phyloP scores from a whole-genome alignment of 1,284 basidiomycete genomes.

The Leccinum pachyderme region DNA sequence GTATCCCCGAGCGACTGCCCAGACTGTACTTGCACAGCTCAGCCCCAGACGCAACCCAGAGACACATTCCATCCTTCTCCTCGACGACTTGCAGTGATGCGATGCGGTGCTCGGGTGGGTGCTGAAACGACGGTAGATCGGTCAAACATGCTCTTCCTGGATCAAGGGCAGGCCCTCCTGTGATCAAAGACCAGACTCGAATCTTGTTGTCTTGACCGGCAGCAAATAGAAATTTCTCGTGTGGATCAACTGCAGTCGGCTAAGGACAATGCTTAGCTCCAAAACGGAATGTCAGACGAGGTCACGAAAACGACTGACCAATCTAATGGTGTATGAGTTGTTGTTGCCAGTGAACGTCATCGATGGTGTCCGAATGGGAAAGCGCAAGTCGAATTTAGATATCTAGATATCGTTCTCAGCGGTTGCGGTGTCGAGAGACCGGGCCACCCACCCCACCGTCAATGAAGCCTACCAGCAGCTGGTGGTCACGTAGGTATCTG shows the following conservation, averaged over 20 bases:
- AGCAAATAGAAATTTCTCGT: slow-evolving; percentile 67
- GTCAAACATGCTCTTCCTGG: slow-evolving; percentile 10
- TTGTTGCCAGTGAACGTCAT: slow-evolving; percentile 53
- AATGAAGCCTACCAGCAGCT: slow-evolving; percentile 57
- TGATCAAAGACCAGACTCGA: slow-evolving; percentile 63
- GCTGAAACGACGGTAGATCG: slow-evolving; percentile 30
- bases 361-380: slow-evolving; percentile 43
- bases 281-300: neutral
- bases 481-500: slow-evolving; percentile 45
- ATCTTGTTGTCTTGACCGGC: slow-evolving; percentile 65
- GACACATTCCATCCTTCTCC: slow-evolving; percentile 36
- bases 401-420: slow-evolving; percentile 41
- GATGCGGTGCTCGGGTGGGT: slow-evolving; percentile 38
- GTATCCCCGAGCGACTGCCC: slow-evolving; percentile 33
- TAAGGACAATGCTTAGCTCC: slow-evolving; percentile 26
- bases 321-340: slow-evolving; percentile 47
- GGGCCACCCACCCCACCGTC: slow-evolving; percentile 52
- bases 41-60: slow-evolving; percentile 44
- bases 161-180: slow-evolving; percentile 43
- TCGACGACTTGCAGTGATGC: slow-evolving; percentile 46
- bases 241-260: slow-evolving; percentile 60
- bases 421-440: neutral
- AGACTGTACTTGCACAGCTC: slow-evolving; percentile 43
- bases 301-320: slow-evolving; percentile 41
- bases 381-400: slow-evolving; percentile 64